Evolutionary conservation across 2,329 filamentous ascomycete species (phyloP).

Genomic region (Stachybotrys chartarum): DNA sequence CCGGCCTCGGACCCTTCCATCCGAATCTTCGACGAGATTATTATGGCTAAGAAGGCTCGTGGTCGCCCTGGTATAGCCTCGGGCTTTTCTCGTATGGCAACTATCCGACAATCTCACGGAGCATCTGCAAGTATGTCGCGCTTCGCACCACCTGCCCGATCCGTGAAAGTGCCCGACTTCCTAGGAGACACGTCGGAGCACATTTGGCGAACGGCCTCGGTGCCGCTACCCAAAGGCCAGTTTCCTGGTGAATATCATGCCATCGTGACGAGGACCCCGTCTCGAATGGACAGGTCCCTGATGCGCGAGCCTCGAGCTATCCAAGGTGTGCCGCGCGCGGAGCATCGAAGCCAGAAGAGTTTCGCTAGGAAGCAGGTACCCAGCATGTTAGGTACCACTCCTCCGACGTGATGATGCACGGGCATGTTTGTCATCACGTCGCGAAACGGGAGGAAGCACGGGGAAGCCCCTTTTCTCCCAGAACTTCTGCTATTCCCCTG

Average conservation of each 20-base stretch:
- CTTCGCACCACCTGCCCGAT: slow-evolving; percentile 27
- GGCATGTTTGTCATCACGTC: not conserved
- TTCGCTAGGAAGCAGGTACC: slow-evolving; percentile 51
- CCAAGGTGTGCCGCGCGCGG: slow-evolving; percentile 70
- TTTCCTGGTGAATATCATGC: slow-evolving; percentile 57
- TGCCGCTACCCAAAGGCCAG: slow-evolving; percentile 52
- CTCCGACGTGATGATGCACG: slow-evolving; percentile 16
- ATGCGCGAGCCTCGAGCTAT: slow-evolving; percentile 92
- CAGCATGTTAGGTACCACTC: slow-evolving; percentile 37
- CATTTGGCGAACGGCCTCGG: slow-evolving; percentile 65
- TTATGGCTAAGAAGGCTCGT: slow-evolving; percentile 66
- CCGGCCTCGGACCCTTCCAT: slow-evolving; percentile 56
- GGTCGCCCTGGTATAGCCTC: slow-evolving; percentile 60
- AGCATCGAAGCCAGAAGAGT: slow-evolving; percentile 41
- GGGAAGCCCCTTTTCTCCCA: not conserved
- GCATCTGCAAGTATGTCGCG: slow-evolving; percentile 32
- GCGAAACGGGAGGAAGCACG: not conserved
- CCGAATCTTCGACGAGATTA: slow-evolving; percentile 77
- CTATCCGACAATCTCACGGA: slow-evolving; percentile 50
- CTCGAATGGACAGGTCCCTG: slow-evolving; percentile 74
- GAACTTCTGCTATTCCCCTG: no score
- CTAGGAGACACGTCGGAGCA: slow-evolving; percentile 69
- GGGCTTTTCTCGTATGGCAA: slow-evolving; percentile 55
- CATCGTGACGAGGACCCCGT: slow-evolving; percentile 61
- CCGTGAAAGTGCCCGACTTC: slow-evolving; percentile 47